phyloP scores from a whole-genome alignment of 768 basidiomycete genomes.

The Tricholoma bakamatsutake region DNA sequence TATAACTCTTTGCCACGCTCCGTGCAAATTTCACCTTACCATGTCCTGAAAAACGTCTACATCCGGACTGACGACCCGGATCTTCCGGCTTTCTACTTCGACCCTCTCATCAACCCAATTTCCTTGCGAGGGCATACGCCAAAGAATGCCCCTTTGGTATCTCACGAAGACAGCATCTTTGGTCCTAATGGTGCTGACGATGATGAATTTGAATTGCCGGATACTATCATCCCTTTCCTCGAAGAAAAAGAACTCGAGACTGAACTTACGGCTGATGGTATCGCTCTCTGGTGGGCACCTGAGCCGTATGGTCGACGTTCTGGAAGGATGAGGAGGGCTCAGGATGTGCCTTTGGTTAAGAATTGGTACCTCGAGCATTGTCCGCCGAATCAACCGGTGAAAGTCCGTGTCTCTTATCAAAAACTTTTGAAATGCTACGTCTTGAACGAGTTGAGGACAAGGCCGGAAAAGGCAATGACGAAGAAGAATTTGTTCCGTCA shows the following conservation, averaged over 20 bases:
- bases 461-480: slow-evolving; percentile 93
- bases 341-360: slow-evolving; percentile 94
- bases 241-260: slow-evolving; percentile 75
- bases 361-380: slow-evolving; percentile 99
- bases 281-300: slow-evolving; percentile 98
- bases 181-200: slow-evolving; percentile 83
- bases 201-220: slow-evolving; percentile 84
- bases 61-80: slow-evolving; percentile 99
- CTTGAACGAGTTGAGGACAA: slow-evolving; percentile 85
- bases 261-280: slow-evolving; percentile 91
- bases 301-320: slow-evolving; percentile 92
- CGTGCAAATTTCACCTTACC: slow-evolving; percentile 88
- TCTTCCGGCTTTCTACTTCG: slow-evolving; percentile 97
- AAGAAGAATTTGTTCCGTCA: slow-evolving; percentile 97
- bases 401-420: slow-evolving; percentile 98
- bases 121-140: slow-evolving; percentile 82
- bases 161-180: slow-evolving; percentile 92
- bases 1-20: slow-evolving; percentile 98
- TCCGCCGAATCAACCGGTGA: slow-evolving; percentile 92
- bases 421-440: slow-evolving; percentile 96
- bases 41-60: slow-evolving; percentile 94
- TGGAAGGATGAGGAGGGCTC: slow-evolving; percentile 88
- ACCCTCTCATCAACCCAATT: slow-evolving; percentile 97
- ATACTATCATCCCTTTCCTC: slow-evolving; percentile 74
- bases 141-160: slow-evolving; percentile 75